These are phyloP conservation scores for Lepraria neglecta DNA, from an alignment of 495 filamentous ascomycete genomes.

Conservation along the genomic window DNA sequence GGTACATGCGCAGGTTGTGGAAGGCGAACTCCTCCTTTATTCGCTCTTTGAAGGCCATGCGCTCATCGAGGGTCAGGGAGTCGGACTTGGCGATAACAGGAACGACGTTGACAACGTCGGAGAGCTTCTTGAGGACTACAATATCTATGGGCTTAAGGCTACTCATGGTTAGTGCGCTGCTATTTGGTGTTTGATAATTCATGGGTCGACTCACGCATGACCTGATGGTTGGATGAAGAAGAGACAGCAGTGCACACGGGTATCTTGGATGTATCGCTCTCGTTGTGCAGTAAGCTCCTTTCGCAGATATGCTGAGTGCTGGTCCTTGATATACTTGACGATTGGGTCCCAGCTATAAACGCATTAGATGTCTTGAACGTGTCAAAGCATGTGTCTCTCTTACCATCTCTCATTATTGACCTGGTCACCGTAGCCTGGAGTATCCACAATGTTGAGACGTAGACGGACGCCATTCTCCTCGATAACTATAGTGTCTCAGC, in stretches of 20 bases:
- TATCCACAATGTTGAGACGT: constrained; percentile 73
- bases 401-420: constrained; percentile 79
- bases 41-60: constrained; percentile 91
- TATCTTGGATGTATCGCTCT: constrained; percentile 98
- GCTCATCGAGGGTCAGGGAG: constrained; percentile 91
- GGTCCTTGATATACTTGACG: constrained; percentile 99
- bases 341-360: constrained; percentile 74
- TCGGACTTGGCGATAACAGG: constrained; percentile 98
- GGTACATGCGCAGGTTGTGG: constrained; percentile 99
- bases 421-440: constrained; percentile 73
- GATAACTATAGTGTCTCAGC: constrained; percentile 56
- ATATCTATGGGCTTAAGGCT: constrained; percentile 97
- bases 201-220: constrained; percentile 59
- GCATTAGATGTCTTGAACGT: constrained; percentile 11
- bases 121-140: constrained; percentile 97
- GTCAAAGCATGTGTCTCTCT: constrained; percentile 1
- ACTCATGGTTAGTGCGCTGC: constrained; percentile 14
- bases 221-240: constrained; percentile 99
- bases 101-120: constrained; percentile 97
- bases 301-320: constrained; percentile 98
- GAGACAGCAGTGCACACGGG: constrained; percentile 97
- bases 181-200: background rate
- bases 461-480: constrained; percentile 90
- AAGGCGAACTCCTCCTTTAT: constrained; percentile 99
- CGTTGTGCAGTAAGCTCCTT: constrained; percentile 99